Evolutionary conservation across 306 rosid species (phyloP).

Genomic region (Malus sieversii): DNA sequence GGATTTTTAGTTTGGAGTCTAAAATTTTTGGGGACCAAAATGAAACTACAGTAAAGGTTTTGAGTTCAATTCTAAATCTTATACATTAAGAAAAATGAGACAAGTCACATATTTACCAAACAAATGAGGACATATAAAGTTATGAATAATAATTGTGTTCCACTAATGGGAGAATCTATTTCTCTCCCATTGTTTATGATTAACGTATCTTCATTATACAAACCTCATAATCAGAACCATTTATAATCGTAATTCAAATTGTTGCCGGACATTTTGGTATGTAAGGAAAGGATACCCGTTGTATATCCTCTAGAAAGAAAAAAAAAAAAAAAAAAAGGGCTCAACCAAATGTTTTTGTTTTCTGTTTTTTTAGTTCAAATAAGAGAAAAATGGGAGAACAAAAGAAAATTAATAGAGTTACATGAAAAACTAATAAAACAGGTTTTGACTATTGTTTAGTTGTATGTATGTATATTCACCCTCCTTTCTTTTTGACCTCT

Average conservation of each 20-base stretch:
- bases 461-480: background rate
- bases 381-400: background rate
- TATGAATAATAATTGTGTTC: too few relatives aligned
- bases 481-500: background rate
- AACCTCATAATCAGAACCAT: too few relatives aligned
- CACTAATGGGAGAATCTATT: too few relatives aligned
- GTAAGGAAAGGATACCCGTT: background rate
- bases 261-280: constrained; percentile 6
- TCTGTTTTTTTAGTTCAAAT: background rate
- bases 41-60: too few relatives aligned
- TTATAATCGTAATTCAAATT: constrained; percentile 1
- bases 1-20: too few relatives aligned
- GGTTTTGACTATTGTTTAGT: background rate
- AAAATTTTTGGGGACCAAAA: too few relatives aligned
- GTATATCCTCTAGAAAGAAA: background rate
- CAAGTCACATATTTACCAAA: background rate
- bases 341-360: background rate
- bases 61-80: too few relatives aligned
- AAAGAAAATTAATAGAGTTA: background rate
- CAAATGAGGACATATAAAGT: background rate
- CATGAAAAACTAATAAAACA: background rate
- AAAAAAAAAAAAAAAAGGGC: background rate
- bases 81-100: too few relatives aligned
- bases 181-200: too few relatives aligned
- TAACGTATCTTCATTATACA: too few relatives aligned